Percentiles rank a stretch among this genome's conserved stretches.
Evolutionary conservation across 2,329 filamentous ascomycete species (phyloP).

Genomic region (Botrytis hyacinthi): DNA sequence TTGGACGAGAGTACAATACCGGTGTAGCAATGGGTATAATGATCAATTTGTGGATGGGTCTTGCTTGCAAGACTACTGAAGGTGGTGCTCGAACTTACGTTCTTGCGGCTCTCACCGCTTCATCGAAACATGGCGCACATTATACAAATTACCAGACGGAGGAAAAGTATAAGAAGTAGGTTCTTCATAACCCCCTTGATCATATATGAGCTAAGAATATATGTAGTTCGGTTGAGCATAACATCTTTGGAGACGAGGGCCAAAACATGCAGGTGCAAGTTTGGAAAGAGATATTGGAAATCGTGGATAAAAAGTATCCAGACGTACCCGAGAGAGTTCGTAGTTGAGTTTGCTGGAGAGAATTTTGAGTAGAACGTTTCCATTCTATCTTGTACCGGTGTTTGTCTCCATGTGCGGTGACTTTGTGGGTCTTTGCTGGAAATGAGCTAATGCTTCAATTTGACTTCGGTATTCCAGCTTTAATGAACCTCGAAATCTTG

Average conservation of each 20-base stretch:
- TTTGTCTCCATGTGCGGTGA: background rate
- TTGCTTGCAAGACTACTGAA: conserved; percentile 36
- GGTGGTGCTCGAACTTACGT: conserved; percentile 37
- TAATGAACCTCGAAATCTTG: background rate
- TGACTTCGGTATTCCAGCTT: background rate
- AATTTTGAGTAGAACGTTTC: background rate
- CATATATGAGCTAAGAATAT: background rate
- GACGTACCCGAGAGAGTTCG: background rate
- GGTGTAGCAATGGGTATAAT: conserved; percentile 22
- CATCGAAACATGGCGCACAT: conserved; percentile 33
- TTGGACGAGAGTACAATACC: conserved; percentile 30
- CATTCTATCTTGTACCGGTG: background rate
- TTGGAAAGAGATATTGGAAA: conserved; percentile 30
- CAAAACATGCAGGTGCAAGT: conserved; percentile 33
- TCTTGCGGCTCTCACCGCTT: conserved; percentile 32
- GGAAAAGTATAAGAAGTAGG: conserved; percentile 32
- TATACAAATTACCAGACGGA: conserved; percentile 31
- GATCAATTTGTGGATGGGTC: conserved; percentile 25
- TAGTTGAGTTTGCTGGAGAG: background rate
- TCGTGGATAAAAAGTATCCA: conserved; percentile 29
- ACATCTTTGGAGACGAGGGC: conserved; percentile 29
- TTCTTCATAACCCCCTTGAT: conserved; percentile 5
- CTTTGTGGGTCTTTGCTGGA: background rate
- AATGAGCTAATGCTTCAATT: background rate
- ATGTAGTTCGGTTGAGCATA: conserved; percentile 29